Base-by-base conservation (phyloP, 164 flowering plant species). In the Vitis labrusca region DNA sequence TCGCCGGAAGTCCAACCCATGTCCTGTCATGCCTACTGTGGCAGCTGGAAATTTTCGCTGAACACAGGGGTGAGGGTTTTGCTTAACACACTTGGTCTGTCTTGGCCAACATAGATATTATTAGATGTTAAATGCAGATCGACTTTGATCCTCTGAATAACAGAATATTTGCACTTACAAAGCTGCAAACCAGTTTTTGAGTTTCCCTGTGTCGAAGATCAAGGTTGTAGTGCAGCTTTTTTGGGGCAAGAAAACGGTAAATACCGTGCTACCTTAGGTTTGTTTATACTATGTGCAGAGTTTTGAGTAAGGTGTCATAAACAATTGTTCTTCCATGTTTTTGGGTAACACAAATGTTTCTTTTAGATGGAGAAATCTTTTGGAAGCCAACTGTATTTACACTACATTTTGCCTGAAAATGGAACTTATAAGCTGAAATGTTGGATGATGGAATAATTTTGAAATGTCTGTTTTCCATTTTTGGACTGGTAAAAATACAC, bases 1-100 rank as follows among this genome's bases (percentile, higher is more conserved):
- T 67, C 69, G 71, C 60, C 67, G 62, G 0, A 73, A 68, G 71
- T 49, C 68, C 0, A 69, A 61, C 55, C 47, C 62, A 11, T 12
- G 55, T 10, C 27, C 66, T 48, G 27, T 59, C 3, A 15, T 19
- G 16, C 74, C 50, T 5, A 63, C 75, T 61, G 72, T 81, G 64
- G 70, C 71, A 55, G 76, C 79, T 66, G 65, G 72, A 64, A 55
- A 49, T 52, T 65, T 62, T 16, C 70, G 68, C 37, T 79, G 61
- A 70, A 16, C 44, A 14, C 2, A n/a, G 51, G 13, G 6, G 14
- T 29, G 50, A 37, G 50, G 32, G 10, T 16, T 50, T 17, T 50
- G 50, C 57, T 49, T 15, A 50, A 50, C 12, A 13, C 47, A 10
- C 9, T 52, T 61, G n/a, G 65, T 19, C n/a, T 67, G 15, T 67